Conservation (phyloP, 2,329 filamentous ascomycete genomes). For the Fusarium illudens region DNA sequence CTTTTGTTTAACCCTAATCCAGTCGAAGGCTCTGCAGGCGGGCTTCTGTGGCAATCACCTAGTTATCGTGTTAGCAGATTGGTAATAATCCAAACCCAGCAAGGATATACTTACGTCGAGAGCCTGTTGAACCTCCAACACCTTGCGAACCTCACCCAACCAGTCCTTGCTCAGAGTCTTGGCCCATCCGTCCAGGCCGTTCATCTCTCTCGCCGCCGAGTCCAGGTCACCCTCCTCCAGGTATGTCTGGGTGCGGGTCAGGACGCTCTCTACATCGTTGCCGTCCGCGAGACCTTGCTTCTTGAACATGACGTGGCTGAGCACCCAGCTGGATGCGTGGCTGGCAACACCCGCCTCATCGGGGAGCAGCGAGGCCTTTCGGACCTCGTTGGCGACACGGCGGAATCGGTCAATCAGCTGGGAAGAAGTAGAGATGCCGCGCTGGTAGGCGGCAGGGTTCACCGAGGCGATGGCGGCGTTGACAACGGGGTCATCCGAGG, state of each 20-base stretch:
- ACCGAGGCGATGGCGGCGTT: conserved; percentile 96
- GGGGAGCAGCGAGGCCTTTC: conserved; percentile 91
- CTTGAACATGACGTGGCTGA: conserved; percentile 96
- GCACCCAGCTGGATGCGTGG: conserved; percentile 86
- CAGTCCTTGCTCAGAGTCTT: conserved; percentile 95
- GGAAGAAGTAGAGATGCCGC: conserved; percentile 81
- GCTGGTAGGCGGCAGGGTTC: conserved; percentile 92
- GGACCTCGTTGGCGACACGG: conserved; percentile 87
- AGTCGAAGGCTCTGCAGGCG: conserved; percentile 87
- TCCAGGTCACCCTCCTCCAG: conserved; percentile 95
- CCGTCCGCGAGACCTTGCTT: conserved; percentile 87
- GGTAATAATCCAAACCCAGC: not conserved
- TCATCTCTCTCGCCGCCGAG: conserved; percentile 93
- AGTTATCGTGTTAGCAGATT: conserved; percentile 28
- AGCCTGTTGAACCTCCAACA: conserved; percentile 94
- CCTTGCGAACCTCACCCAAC: conserved; percentile 88
- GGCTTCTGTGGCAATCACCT: conserved; percentile 92
- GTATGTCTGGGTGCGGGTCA: conserved; percentile 87
- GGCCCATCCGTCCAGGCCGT: conserved; percentile 89
- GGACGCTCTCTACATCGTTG: conserved; percentile 91
- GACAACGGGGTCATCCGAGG: conserved; percentile 83
- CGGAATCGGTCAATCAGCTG: conserved; percentile 96
- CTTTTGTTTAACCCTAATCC: conserved; percentile 61
- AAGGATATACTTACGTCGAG: conserved; percentile 76
- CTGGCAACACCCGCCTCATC: conserved; percentile 94